Base-by-base conservation (phyloP, 495 filamentous ascomycete genomes). In the Bacidia rubella region DNA sequence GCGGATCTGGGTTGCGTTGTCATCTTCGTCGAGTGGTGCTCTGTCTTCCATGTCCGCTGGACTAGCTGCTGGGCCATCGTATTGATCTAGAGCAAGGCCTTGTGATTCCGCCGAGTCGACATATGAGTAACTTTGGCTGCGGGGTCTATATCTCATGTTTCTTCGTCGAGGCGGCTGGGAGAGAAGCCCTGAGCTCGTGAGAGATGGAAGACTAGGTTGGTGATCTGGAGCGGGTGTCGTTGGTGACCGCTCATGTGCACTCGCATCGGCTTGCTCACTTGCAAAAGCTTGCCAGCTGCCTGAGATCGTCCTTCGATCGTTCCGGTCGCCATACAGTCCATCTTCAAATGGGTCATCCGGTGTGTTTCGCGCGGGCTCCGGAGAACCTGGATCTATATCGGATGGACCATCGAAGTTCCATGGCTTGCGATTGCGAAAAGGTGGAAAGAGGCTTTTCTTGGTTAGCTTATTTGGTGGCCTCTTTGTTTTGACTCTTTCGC, bases 71-170 rank as follows among this genome's bases (percentile, higher is more conserved):
- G 22, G 41, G 20, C 43, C 24, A 22, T 38, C 29, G 47, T 50
- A 29, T 17, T 54, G 41, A 15, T 1, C 17, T 22, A 20, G 26
- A 9, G 32, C n/a, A 19, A 32, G 11, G 35, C 19, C 25, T 20
- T 39, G 54, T 5, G 19, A 42, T 21, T 47, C 52, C 43, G 55
- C 57, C 11, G 54, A 54, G 12, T 17, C 35, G 22, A 53, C 43
- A 11, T 47, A 60, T 21, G 60, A 54, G 15, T 54, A 58, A 15
- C 45, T 60, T 23, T 60, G 47, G 20, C 57, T 62, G 27, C 60
- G 60, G 27, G 27, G 55, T 32, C 46, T 54, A 45, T 62, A 62
- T 2, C 9, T 27, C 12, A 19, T 60, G 22, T 42, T 54, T 9
- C 39, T 54, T 9, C 39, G 57, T 2, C 60, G 32, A 2, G 53